phyloP scores from a whole-genome alignment of 176 grass and related monocot genomes.

The Avena eriantha region DNA sequence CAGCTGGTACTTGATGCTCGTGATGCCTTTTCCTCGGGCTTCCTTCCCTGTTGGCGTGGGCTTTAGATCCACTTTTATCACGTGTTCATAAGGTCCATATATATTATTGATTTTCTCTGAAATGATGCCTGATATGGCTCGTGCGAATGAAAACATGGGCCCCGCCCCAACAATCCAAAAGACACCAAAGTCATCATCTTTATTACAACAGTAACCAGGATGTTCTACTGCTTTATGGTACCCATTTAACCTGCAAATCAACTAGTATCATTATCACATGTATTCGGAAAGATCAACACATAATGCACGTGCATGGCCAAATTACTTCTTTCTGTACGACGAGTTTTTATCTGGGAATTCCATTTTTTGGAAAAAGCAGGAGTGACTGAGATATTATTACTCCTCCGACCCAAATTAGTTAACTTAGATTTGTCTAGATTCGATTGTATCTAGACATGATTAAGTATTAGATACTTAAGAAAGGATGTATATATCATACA shows the following conservation, averaged over 20 bases:
- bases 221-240: background rate
- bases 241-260: background rate
- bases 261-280: background rate
- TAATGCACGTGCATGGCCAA: too few species aligned
- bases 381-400: too few species aligned
- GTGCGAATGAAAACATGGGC: background rate
- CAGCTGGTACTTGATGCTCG: background rate
- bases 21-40: accelerated
- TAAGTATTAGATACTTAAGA: too few species aligned
- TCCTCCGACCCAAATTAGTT: too few species aligned
- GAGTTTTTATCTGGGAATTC: too few species aligned
- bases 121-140: background rate
- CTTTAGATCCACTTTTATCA: slow-evolving; percentile 34
- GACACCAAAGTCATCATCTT: background rate
- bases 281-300: background rate
- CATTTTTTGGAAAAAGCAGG: too few species aligned
- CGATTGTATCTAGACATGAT: too few species aligned
- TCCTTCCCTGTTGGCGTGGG: background rate
- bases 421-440: too few species aligned
- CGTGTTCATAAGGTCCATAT: accelerated
- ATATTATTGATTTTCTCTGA: accelerated
- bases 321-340: too few species aligned
- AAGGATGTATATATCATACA: too few species aligned
- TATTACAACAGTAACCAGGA: too few species aligned
- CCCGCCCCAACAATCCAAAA: background rate